Conservation (phyloP, 2,329 filamentous ascomycete species). For the Colletotrichum musicola region DNA sequence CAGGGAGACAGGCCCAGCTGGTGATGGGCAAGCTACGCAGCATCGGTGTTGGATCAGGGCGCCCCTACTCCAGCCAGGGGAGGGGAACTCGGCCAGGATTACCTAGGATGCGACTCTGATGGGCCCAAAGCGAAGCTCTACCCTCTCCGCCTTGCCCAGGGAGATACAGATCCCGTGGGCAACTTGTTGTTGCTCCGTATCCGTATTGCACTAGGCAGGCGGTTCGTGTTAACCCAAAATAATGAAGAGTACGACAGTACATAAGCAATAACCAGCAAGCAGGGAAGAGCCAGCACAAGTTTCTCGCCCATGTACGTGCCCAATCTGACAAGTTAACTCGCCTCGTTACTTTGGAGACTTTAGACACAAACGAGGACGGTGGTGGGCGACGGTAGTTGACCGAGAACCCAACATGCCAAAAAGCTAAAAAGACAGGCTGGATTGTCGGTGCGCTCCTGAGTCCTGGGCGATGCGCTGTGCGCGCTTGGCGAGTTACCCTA, state of each 20-base stretch:
- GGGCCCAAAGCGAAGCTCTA: no score
- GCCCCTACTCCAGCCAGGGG: slow-evolving; percentile 11
- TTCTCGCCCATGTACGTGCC: slow-evolving; percentile 2
- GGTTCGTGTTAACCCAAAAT: no score
- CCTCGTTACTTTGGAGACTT: background rate
- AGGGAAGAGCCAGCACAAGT: background rate
- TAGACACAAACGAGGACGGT: slow-evolving; percentile 7
- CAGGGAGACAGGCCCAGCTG: slow-evolving; percentile 13
- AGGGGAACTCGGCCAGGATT: background rate
- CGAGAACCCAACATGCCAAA: slow-evolving; percentile 11
- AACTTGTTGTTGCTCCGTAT: no score
- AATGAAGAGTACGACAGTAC: background rate
- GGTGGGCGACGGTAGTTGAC: slow-evolving; percentile 27
- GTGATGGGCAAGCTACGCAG: slow-evolving; percentile 9
- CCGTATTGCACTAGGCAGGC: no score
- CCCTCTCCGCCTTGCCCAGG: no score
- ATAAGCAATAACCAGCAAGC: background rate
- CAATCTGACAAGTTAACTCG: slow-evolving; percentile 4
- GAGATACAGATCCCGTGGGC: no score
- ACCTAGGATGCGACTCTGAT: no score
- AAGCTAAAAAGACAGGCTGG: background rate
- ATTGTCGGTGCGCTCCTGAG: slow-evolving; percentile 3
- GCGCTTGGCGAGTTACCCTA: background rate
- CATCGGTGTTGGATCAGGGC: slow-evolving; percentile 15
- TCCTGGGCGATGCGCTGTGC: slow-evolving; percentile 11